Percentiles rank a stretch among this genome's conserved stretches.
Conservation (phyloP, 495 filamentous ascomycete species). For the Aspergillus nanangensis region DNA sequence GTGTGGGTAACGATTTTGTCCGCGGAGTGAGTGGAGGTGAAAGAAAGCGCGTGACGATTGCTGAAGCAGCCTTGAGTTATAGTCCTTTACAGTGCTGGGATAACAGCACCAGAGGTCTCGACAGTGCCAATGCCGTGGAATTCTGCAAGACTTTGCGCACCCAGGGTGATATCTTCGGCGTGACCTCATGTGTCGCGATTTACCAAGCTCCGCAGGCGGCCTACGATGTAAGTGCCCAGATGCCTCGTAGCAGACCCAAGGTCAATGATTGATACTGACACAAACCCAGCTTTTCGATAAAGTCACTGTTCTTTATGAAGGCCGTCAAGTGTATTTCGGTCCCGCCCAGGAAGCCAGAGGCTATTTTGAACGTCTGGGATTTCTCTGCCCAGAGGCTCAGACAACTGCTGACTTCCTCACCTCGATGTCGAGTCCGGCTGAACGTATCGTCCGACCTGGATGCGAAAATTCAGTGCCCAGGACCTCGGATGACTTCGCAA, state of each 20-base stretch:
- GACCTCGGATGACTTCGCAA: constrained; percentile 60
- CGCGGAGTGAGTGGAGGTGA: constrained; percentile 76
- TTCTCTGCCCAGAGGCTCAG: constrained; percentile 48
- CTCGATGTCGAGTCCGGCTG: constrained; percentile 56
- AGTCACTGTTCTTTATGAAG: constrained; percentile 51
- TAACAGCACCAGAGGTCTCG: constrained; percentile 73
- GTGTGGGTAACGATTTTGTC: constrained; percentile 67
- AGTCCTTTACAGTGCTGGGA: constrained; percentile 69
- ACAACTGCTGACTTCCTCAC: constrained; percentile 67
- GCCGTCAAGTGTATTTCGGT: constrained; percentile 57
- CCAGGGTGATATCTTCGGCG: constrained; percentile 64
- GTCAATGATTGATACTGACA: constrained; percentile 7
- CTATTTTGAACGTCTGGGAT: constrained; percentile 54
- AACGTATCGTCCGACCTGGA: constrained; percentile 52
- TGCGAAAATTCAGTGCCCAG: constrained; percentile 58
- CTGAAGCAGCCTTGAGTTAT: constrained; percentile 8
- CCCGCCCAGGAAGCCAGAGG: constrained; percentile 44
- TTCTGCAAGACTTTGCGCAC: constrained; percentile 59
- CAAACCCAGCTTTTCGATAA: constrained; percentile 44
- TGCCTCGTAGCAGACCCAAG: too few relatives aligned
- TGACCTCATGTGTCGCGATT: constrained; percentile 65
- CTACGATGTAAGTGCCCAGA: constrained; percentile 40
- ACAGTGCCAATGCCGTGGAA: constrained; percentile 72
- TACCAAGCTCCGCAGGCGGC: constrained; percentile 79
- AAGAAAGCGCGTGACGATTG: constrained; percentile 28